Base-by-base conservation (phyloP, 2,329 filamentous ascomycete genomes). In the Nemania serpens region DNA sequence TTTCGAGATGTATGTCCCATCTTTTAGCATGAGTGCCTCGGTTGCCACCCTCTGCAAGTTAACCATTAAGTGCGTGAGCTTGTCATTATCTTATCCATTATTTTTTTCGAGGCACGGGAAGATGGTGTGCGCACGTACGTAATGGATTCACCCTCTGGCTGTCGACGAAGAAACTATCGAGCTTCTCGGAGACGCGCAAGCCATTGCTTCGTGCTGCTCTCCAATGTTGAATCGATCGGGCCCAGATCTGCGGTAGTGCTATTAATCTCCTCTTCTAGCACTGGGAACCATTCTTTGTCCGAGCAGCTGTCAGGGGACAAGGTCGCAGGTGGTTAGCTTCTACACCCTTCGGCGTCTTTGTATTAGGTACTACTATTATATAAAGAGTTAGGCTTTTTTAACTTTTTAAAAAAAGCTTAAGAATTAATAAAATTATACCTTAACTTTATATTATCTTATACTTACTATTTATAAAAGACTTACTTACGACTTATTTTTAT, bases 1-100 rank as follows among this genome's bases (percentile, higher is more conserved):
- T 11, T 51, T 48, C 1, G 64, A 55, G n/a, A 68, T 55, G 20
- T 61, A 18, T 1, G 64, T 68, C 22, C 66, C 66, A 25, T 68
- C 66, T 13, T 67, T 66, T 2, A 66, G 39, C n/a, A 55, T 66
- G 10, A 58, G 17, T 13, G 50, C 7, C 33, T 60, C 43, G 2
- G 59, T 11, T 3, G 64, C 57, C 3, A 53, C 41, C 6, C 50
- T 53, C 41, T 65, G 62, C 13, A 61, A 61, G 22, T 17, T 41
- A 45, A 66, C 63, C 62, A n/a, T 36, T 25, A 3, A 13, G 5
- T 3, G 4, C 13, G n/a, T n/a, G n/a, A 29, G 25, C 13, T 18
- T 37, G 29, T 54, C 9, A 54, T 17, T 20, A 43, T 43, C 17
- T 9, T 29, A 29, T 29, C 3, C 7, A 29, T 29, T 7, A n/a